Evolutionary conservation across 805 yeast genomes (phyloP), one percentile per base, ranked within the genome.

Genomic region (Lipomyces mesembrius): DNA sequence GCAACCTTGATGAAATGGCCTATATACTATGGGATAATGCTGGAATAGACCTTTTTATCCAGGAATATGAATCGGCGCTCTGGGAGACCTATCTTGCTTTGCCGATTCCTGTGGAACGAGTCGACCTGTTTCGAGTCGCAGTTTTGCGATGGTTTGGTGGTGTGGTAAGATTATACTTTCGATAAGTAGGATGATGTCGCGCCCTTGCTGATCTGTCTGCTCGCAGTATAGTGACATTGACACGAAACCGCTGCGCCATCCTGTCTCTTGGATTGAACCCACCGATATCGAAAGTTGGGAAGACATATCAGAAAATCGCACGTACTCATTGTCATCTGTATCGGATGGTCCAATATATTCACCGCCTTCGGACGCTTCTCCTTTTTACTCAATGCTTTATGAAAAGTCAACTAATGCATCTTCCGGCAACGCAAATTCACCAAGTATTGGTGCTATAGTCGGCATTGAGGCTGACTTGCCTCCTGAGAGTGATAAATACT

Each of bases 101-200:
- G 59, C 59, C 59, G 59, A 32, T 56, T 11, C 49, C 53, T 22
- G 59, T 56, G n/a, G 59, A 56, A 25, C 39, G 46, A 20, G 59
- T 56, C 17, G 59, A 56, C 9, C 25, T 27, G 46, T 56, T 56
- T 20, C 59, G 59, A 17, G 59, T 56, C 22, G 59, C 59, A 32
- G 59, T 56, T 12, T 32, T 56, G 34, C 59, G 59, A 32, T 56
- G 59, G 59, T 56, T 56, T 22, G 59, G 59, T 17, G 59, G 59
- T 17, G 46, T 56, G 39, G 58, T 55, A 55, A 9, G 58, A n/a
- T 9, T 25, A 11, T 34, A 20, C n/a, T 35, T 35, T 7, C 14
- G 39, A 35, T 12, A 11, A 12, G 5, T 35, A 9, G 2, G 39
- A 8, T 35, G 39, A 12, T 53, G 17, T 53, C 32, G 57, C 27